Conservation (phyloP, 768 basidiomycete species). For the Trametes cubensis region DNA sequence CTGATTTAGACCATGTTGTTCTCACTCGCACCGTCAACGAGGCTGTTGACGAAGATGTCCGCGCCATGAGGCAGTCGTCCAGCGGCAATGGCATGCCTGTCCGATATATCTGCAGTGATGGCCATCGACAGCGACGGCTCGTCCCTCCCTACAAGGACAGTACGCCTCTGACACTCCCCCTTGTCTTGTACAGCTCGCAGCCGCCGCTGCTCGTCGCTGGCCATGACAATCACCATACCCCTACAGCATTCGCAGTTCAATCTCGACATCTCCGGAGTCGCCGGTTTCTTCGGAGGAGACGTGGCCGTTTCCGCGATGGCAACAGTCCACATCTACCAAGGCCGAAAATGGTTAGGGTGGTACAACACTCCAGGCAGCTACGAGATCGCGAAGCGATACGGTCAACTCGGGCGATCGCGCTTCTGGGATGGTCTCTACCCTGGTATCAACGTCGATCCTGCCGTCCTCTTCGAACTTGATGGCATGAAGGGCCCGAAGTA, state of each 20-base stretch:
- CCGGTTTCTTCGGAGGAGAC: slow-evolving; percentile 23
- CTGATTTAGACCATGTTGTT: background rate
- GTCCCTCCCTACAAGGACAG: background rate
- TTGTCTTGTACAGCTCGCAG: too few relatives aligned
- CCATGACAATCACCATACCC: slow-evolving; percentile 5
- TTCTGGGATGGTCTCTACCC: slow-evolving; percentile 26
- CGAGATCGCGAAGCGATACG: slow-evolving; percentile 23
- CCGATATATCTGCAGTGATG: background rate
- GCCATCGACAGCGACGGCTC: background rate
- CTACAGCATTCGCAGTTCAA: slow-evolving; percentile 14
- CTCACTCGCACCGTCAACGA: background rate
- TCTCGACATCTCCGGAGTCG: slow-evolving; percentile 21
- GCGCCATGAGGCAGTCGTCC: slow-evolving; percentile 5
- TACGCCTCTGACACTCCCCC: background rate
- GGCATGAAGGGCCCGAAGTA: slow-evolving; percentile 16
- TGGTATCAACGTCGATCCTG: slow-evolving; percentile 20
- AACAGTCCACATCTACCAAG: slow-evolving; percentile 20
- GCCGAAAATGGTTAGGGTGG: slow-evolving; percentile 23
- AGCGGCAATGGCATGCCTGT: background rate
- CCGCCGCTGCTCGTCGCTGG: background rate
- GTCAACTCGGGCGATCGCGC: slow-evolving; percentile 19
- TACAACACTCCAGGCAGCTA: slow-evolving; percentile 23
- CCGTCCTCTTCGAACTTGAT: slow-evolving; percentile 21
- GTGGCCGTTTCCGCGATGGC: slow-evolving; percentile 22
- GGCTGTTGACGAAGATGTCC: background rate